Base-by-base conservation (phyloP, 1,284 basidiomycete genomes). In the Sporisorium scitamineum region DNA sequence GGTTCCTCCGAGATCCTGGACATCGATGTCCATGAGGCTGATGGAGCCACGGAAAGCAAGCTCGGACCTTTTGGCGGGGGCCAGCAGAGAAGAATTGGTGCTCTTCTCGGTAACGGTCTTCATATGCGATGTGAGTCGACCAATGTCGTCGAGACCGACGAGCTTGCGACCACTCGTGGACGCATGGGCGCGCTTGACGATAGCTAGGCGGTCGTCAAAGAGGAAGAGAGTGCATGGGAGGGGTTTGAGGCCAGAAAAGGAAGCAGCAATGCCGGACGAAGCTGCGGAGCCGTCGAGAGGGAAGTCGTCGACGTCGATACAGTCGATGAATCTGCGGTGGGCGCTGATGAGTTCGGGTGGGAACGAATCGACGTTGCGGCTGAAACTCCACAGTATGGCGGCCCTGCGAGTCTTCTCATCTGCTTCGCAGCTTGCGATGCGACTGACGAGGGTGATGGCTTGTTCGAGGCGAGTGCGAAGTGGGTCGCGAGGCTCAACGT, bases 181-280 rank as follows among this genome's bases (percentile, higher is more conserved):
- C 47, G 90, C 90, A 9, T 89, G 88, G 2, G 93, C 92, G 31
- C 97, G 90, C 87, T 98, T 98, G 57, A 92, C 92, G 68, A 99
- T 91, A 83, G 97, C 89, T 31, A 99, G 87, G 81, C 94, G 94
- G 87, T 99, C 97, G 79, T 96, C 93, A 82, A 99, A 99, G 44
- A 99, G 88, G 85, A 99, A 93, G 37, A 99, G 87, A 0, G 93
- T 94, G 85, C 93, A 95, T 79, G 94, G 92, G 11, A 98, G 88
- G 13, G 77, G 62, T 20, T 71, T 73, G 48, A 61, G 50, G 37
- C 61, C 64, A 5, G 64, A 62, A 24, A 62, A 65, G 29, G 70
- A 55, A 24, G 66, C 47, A 10, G 54, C 39, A 31, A 54, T 52
- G 54, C 63, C 67, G 51, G 59, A 62, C 8, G 70, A 62, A 6